Percentiles rank a stretch among this genome's conserved stretches.
phyloP scores from a whole-genome alignment of 345 rosid species.

The Pseudoturritis turrita region DNA sequence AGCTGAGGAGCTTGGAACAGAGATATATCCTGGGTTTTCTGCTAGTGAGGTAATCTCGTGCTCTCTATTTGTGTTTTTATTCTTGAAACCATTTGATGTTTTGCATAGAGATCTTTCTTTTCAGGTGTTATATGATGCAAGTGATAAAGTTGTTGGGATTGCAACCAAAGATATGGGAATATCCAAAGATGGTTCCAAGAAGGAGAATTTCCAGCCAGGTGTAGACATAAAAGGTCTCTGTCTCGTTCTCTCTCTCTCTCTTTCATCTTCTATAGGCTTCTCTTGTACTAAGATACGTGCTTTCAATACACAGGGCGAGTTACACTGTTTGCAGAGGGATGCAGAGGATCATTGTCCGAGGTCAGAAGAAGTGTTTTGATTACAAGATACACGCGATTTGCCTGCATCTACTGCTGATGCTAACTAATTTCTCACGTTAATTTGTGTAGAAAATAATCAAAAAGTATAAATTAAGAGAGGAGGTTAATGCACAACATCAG shows the following conservation, averaged over 20 bases:
- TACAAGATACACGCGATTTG: background rate
- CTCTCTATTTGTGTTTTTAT: background rate
- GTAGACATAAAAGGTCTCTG: constrained; percentile 66
- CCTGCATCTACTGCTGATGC: constrained; percentile 9
- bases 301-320: constrained; percentile 53
- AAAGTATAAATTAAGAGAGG: constrained; percentile 70
- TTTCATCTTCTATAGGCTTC: background rate
- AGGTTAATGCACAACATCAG: constrained; percentile 84
- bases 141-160: constrained; percentile 68
- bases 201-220: constrained; percentile 81
- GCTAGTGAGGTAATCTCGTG: constrained; percentile 68
- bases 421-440: background rate
- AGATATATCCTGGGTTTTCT: constrained; percentile 96
- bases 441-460: constrained; percentile 53
- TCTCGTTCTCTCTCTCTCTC: constrained; percentile 25
- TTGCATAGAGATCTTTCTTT: constrained; percentile 10
- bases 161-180: constrained; percentile 97
- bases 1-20: constrained; percentile 94
- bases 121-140: constrained; percentile 70
- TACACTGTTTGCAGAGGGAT: constrained; percentile 88
- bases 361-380: constrained; percentile 37
- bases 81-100: constrained; percentile 2
- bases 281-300: constrained; percentile 7
- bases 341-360: constrained; percentile 96
- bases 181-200: constrained; percentile 83